phyloP scores from a whole-genome alignment of 192 early-diverging fungal species.

The Cladochytrium replicatum region DNA sequence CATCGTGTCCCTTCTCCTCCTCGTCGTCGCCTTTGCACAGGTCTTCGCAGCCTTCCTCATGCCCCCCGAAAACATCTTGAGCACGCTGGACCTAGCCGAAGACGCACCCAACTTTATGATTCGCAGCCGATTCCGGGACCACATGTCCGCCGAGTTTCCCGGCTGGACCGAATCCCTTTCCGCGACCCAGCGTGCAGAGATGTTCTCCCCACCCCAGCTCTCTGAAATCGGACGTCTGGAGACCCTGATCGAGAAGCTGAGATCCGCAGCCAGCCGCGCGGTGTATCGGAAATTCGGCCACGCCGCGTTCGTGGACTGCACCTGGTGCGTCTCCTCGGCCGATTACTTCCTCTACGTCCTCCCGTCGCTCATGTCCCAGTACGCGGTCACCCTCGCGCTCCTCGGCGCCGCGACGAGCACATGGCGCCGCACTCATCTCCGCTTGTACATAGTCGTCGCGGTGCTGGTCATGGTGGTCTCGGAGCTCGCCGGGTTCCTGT shows the following conservation, averaged over 20 bases:
- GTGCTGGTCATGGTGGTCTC: constrained; percentile 5
- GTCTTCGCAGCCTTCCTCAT: too few species aligned
- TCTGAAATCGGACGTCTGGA: constrained; percentile 8
- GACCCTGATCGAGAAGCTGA: constrained; percentile 7
- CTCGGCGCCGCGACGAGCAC: constrained; percentile 13
- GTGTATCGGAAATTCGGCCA: constrained; percentile 21
- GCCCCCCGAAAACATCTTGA: constrained; percentile 4
- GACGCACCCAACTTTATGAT: constrained; percentile 10
- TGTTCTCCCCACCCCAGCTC: not conserved
- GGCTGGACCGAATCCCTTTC: constrained; percentile 12
- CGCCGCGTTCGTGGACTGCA: constrained; percentile 8
- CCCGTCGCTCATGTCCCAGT: constrained; percentile 5
- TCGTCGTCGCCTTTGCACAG: constrained; percentile 4
- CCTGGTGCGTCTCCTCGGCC: constrained; percentile 13
- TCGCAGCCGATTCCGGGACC: constrained; percentile 10
- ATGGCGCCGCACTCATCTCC: constrained; percentile 9
- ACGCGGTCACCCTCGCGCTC: constrained; percentile 2
- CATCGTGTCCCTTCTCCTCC: too few species aligned
- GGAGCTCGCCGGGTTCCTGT: not conserved
- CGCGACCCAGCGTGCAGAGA: not conserved
- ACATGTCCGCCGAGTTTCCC: constrained; percentile 11
- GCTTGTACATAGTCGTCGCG: constrained; percentile 14
- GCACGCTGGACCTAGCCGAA: not conserved
- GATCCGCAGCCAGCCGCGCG: constrained; percentile 3
- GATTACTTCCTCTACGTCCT: constrained; percentile 10